Percentiles rank a stretch among this genome's conserved stretches.
Evolutionary conservation across 306 rosid genomes (phyloP).

Genomic region (Corylus americana): DNA sequence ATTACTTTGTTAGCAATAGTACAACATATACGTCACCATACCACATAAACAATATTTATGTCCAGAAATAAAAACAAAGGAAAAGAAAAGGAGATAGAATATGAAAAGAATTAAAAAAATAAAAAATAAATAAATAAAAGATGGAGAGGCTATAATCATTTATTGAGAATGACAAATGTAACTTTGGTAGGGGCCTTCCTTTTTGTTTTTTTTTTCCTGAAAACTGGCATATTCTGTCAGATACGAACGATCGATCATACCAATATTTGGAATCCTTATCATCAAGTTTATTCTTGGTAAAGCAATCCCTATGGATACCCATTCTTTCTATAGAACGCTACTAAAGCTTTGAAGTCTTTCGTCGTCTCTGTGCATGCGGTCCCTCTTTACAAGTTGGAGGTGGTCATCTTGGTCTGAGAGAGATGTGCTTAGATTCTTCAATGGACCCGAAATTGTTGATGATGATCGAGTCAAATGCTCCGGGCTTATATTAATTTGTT

Average conservation of each 20-base stretch:
- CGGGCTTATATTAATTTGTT: background rate
- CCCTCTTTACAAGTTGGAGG: slow-evolving; percentile 43
- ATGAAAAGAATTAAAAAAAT: too few species aligned
- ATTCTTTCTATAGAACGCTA: background rate
- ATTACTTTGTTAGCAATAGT: too few species aligned
- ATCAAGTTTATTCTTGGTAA: slow-evolving; percentile 20
- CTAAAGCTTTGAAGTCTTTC: background rate
- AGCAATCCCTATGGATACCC: slow-evolving; percentile 14
- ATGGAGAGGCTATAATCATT: too few species aligned
- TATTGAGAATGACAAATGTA: too few species aligned
- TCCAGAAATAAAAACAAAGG: too few species aligned
- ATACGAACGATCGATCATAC: background rate
- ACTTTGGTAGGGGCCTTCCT: too few species aligned
- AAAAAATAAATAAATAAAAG: too few species aligned
- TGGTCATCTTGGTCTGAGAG: slow-evolving; percentile 16
- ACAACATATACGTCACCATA: too few species aligned
- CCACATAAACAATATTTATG: too few species aligned
- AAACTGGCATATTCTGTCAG: background rate
- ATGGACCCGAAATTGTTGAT: background rate
- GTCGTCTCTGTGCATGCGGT: background rate
- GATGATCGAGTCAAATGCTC: slow-evolving; percentile 18
- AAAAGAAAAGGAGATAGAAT: too few species aligned
- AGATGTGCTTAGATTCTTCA: slow-evolving; percentile 5
- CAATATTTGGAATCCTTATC: slow-evolving; percentile 35
- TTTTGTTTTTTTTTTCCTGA: too few species aligned